These are phyloP conservation scores for Zymoseptoria pseudotritici DNA, from an alignment of 2,329 filamentous ascomycete genomes.

Conservation along the genomic window DNA sequence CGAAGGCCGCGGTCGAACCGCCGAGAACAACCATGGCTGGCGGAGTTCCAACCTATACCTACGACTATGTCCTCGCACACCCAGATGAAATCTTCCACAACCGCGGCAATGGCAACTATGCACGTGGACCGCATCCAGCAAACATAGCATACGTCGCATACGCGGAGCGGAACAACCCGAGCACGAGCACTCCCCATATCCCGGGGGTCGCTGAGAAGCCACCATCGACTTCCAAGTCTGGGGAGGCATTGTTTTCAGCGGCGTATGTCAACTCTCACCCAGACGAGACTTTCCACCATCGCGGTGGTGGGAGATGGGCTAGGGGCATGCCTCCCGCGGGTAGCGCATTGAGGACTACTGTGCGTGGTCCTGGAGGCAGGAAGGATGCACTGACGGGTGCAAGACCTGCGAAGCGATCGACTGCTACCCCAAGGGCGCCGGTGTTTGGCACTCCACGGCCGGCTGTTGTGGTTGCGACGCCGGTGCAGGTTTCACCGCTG, in stretches of 20 bases:
- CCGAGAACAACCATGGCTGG: not conserved
- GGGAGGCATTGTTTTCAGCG: conserved; percentile 12
- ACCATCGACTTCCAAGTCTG: not conserved
- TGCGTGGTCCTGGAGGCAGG: conserved; percentile 4
- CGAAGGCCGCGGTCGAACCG: not conserved
- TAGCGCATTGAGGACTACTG: not conserved
- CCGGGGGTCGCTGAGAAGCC: not conserved
- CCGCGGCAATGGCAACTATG: conserved; percentile 23
- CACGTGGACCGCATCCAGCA: conserved; percentile 13
- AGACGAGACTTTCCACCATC: conserved; percentile 13
- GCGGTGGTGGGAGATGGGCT: conserved; percentile 8
- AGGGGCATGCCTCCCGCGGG: conserved; percentile 4
- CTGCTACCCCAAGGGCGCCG: not conserved
- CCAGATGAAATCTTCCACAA: conserved; percentile 24
- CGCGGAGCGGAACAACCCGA: not conserved
- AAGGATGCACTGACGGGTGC: not conserved
- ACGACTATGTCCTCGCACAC: conserved; percentile 10
- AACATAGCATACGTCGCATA: not conserved
- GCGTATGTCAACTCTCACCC: conserved; percentile 11
- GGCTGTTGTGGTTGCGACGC: not conserved
- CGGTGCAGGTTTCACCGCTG: not conserved
- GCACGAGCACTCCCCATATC: not conserved
- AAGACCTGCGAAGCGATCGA: not conserved
- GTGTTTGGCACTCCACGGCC: not conserved
- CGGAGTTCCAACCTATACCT: not conserved